Percentiles rank a stretch among this genome's conserved stretches.
These are phyloP conservation scores for Linnemannia exigua DNA, from an alignment of 192 early-diverging fungal genomes.

Conservation along the genomic window DNA sequence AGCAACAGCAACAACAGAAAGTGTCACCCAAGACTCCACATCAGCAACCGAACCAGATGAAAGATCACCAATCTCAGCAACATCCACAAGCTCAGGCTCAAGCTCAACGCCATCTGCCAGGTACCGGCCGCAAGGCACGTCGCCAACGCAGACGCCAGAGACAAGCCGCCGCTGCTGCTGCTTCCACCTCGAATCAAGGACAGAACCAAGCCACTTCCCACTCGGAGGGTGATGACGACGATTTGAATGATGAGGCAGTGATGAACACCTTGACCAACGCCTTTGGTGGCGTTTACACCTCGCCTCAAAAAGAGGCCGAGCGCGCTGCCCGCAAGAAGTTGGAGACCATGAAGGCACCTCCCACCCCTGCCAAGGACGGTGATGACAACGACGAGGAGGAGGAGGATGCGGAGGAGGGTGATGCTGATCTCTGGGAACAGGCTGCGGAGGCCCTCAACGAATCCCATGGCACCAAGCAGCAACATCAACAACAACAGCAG, in stretches of 20 bases:
- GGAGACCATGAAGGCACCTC: neutral
- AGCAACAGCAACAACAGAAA: neutral
- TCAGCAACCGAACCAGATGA: neutral
- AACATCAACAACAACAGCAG: neutral
- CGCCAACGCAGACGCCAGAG: constrained; percentile 7
- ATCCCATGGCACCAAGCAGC: neutral
- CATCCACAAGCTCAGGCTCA: neutral
- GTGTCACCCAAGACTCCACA: no score
- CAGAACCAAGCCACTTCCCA: neutral
- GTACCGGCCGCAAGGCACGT: neutral
- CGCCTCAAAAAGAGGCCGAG: neutral
- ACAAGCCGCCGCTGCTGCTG: neutral
- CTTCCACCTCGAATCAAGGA: neutral
- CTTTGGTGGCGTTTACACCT: neutral
- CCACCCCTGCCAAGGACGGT: neutral
- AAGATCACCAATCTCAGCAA: neutral
- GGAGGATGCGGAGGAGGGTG: neutral
- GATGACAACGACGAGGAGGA: neutral
- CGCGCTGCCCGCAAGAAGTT: neutral
- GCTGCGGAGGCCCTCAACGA: neutral
- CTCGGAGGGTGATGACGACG: neutral
- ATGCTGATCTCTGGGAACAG: neutral
- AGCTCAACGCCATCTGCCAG: neutral
- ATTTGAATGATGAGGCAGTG: neutral
- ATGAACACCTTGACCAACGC: neutral